Evolutionary conservation across 2,329 filamentous ascomycete genomes (phyloP), one percentile per base, ranked within the genome.

Genomic region (Diplodia scrobiculata): DNA sequence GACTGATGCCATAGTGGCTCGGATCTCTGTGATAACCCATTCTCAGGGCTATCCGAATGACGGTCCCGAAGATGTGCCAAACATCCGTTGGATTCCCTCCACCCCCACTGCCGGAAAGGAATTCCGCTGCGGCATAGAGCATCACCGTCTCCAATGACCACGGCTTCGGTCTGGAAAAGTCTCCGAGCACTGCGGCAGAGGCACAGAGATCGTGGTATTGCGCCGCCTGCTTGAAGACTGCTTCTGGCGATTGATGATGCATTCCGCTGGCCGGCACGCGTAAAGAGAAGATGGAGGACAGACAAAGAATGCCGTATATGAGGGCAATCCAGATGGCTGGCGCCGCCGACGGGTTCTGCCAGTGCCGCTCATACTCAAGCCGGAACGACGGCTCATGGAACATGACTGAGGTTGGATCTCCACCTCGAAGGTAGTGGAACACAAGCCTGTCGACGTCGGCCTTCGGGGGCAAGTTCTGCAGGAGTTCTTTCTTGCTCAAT

Each of bases 11-110:
- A 68, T 82, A 83, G 54, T 80, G 76, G 5, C 72, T 76, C 0
- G 79, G 75, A 66, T 84, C 82, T 63, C 80, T 71, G 67, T 84
- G 82, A 64, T 81, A 80, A 7, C 80, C 80, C 75, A 80, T 79
- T 5, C 77, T 72, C 19, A 81, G 68, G 10, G 79, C 76, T 9
- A 81, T 70, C 5, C 78, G 73, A 45, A 79, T 71, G 6, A 79
- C 69, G 13, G 78, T 70, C 3, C 79, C 79, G 51, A 79, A 72
- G 25, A 77, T 70, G n/a, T 81, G 72, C 78, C 79, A 82, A 0
- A 79, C 71, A 25, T 78, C 77, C 68, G 34, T 75, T 68, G 25
- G 48, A 36, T 29, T 67, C 3, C 29, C 77, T 68, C 10, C 75
- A 75, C 72, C 4, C 5, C 25, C 76, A 68, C 7, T 75, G 75